These are phyloP conservation scores for Penicillium coprophilum DNA, from an alignment of 495 filamentous ascomycete species.

Conservation along the genomic window DNA sequence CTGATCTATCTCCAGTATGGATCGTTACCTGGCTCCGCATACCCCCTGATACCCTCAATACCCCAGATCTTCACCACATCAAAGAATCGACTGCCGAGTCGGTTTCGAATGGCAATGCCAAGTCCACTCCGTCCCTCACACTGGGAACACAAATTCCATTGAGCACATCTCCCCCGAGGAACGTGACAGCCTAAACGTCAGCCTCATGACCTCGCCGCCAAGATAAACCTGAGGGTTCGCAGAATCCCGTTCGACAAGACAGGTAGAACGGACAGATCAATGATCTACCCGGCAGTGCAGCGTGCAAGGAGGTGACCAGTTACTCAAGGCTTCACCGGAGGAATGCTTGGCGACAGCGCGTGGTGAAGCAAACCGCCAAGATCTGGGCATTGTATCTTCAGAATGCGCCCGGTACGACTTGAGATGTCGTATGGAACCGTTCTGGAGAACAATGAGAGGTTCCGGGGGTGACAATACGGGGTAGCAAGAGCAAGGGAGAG, in stretches of 20 bases:
- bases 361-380: constrained; percentile 25
- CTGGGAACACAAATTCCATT: background rate
- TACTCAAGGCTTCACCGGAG: constrained; percentile 14
- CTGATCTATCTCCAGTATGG: background rate
- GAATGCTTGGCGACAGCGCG: constrained; percentile 23
- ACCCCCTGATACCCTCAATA: background rate
- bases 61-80: background rate
- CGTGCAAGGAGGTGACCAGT: constrained; percentile 6
- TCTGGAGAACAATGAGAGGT: constrained; percentile 2
- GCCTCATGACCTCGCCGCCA: constrained; percentile 2
- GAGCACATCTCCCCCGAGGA: background rate
- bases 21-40: background rate
- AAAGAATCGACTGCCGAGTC: background rate
- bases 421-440: background rate
- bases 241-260: background rate
- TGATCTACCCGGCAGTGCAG: constrained; percentile 14
- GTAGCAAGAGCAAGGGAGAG: constrained; percentile 7
- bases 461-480: constrained; percentile 11
- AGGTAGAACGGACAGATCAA: constrained; percentile 16
- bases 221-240: background rate
- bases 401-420: constrained; percentile 26
- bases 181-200: background rate
- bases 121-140: constrained; percentile 6
- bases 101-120: background rate
- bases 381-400: constrained; percentile 23